Percentiles rank a stretch among this genome's conserved stretches.
Evolutionary conservation across 768 basidiomycete species (phyloP).

Genomic region (Phanerodontia chrysosporium): DNA sequence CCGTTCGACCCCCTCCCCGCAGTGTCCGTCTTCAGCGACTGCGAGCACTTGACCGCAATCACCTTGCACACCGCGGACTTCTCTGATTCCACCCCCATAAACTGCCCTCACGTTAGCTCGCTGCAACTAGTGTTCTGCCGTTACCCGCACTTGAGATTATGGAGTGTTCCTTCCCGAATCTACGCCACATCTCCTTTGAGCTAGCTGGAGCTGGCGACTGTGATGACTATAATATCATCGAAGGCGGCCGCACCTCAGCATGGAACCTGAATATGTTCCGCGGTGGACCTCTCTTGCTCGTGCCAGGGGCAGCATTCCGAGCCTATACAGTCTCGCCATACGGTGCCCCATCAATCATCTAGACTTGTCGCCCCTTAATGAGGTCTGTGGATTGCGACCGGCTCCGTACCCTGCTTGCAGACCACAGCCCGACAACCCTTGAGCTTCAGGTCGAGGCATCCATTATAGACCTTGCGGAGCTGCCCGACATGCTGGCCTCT

Average conservation of each 20-base stretch:
- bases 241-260: constrained; percentile 1
- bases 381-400: neutral
- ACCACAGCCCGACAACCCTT: neutral
- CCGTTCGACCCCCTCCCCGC: too few relatives aligned
- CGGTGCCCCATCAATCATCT: neutral
- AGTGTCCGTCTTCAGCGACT: too few relatives aligned
- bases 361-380: neutral
- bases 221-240: neutral
- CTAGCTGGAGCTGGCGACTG: neutral
- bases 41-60: too few relatives aligned
- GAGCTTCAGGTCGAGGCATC: neutral
- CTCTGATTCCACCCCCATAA: too few relatives aligned
- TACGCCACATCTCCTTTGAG: neutral
- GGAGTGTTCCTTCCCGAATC: neutral
- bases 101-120: too few relatives aligned
- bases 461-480: neutral
- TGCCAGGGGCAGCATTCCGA: neutral
- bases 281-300: neutral
- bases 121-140: neutral
- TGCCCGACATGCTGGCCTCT: neutral
- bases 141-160: neutral
- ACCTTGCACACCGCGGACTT: too few relatives aligned
- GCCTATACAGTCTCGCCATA: constrained; percentile 7
- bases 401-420: neutral
- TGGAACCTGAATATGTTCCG: neutral